Conservation (phyloP, 2,329 filamentous ascomycete genomes). For the Pseudogymnoascus sp. region DNA sequence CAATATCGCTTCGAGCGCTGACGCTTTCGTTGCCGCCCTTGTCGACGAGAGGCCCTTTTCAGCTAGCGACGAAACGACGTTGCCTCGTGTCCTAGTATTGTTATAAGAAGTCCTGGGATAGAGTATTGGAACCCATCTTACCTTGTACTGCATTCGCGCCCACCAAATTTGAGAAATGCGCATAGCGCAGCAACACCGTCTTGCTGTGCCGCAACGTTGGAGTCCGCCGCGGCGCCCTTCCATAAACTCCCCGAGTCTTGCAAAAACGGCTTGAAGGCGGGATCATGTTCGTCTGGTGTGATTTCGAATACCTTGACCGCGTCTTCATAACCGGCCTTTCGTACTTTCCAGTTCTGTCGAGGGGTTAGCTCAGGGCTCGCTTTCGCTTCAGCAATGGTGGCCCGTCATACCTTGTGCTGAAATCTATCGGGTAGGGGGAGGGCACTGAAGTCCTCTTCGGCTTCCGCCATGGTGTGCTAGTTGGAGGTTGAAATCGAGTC, state of each 20-base stretch:
- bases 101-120: slow-evolving; percentile 12
- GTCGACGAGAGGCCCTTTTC: slow-evolving; percentile 90
- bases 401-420: slow-evolving; percentile 60
- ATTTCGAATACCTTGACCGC: slow-evolving; percentile 78
- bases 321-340: slow-evolving; percentile 91
- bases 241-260: slow-evolving; percentile 70
- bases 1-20: slow-evolving; percentile 75
- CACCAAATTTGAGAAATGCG: slow-evolving; percentile 86
- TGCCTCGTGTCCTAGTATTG: slow-evolving; percentile 56
- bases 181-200: slow-evolving; percentile 84
- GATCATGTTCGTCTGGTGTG: slow-evolving; percentile 77
- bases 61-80: slow-evolving; percentile 69
- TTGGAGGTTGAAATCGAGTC: slow-evolving; percentile 1
- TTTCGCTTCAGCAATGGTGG: not conserved
- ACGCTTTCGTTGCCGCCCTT: slow-evolving; percentile 80
- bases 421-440: slow-evolving; percentile 74
- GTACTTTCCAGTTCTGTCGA: slow-evolving; percentile 81
- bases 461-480: slow-evolving; percentile 59
- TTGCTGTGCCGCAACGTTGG: slow-evolving; percentile 93
- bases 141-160: slow-evolving; percentile 68
- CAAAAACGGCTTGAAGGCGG: slow-evolving; percentile 79
- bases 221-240: slow-evolving; percentile 89
- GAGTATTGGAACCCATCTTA: slow-evolving; percentile 28
- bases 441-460: slow-evolving; percentile 75
- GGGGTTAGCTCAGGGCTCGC: slow-evolving; percentile 11